These are phyloP conservation scores for Delonix regia DNA, from an alignment of 306 rosid genomes.

Conservation along the genomic window DNA sequence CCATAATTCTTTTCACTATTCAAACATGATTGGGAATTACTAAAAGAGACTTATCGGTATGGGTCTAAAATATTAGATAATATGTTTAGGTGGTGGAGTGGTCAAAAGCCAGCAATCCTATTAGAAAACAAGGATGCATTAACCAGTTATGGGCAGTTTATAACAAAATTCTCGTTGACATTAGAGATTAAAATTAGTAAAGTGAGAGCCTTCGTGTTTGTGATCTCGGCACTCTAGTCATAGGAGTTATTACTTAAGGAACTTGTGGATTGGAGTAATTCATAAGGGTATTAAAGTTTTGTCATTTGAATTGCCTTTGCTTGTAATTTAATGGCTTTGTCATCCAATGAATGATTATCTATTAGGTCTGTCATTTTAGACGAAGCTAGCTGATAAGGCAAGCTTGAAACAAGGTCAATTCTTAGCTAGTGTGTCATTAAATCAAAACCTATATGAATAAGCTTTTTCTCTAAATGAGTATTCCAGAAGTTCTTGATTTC, in stretches of 20 bases:
- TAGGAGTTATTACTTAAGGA: constrained; percentile 40
- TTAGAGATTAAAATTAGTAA: constrained; percentile 44
- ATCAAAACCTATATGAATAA: constrained; percentile 88
- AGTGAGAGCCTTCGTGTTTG: constrained; percentile 44
- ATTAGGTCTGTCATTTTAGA: constrained; percentile 63
- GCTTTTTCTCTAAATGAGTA: constrained; percentile 79
- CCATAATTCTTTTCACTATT: constrained; percentile 48
- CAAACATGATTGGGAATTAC: constrained; percentile 55
- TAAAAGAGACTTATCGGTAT: constrained; percentile 77
- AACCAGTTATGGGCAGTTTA: constrained; percentile 38
- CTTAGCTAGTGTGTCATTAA: constrained; percentile 93
- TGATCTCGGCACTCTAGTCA: constrained; percentile 40
- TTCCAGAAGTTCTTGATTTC: constrained; percentile 93
- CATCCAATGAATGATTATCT: constrained; percentile 54
- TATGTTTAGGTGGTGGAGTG: constrained; percentile 65
- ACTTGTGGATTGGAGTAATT: constrained; percentile 56
- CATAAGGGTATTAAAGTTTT: constrained; percentile 60
- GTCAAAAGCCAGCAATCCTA: constrained; percentile 52
- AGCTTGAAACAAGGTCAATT: constrained; percentile 69
- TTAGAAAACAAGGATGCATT: constrained; percentile 47
- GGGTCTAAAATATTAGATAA: constrained; percentile 54
- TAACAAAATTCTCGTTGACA: constrained; percentile 38
- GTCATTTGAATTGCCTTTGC: constrained; percentile 59
- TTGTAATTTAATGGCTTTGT: constrained; percentile 50
- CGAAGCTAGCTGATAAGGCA: constrained; percentile 65